A percentile compares a stretch with the other conserved stretches of the same genome.
Conservation (phyloP, 75 land plant genomes). For the Picea sitchensis region DNA sequence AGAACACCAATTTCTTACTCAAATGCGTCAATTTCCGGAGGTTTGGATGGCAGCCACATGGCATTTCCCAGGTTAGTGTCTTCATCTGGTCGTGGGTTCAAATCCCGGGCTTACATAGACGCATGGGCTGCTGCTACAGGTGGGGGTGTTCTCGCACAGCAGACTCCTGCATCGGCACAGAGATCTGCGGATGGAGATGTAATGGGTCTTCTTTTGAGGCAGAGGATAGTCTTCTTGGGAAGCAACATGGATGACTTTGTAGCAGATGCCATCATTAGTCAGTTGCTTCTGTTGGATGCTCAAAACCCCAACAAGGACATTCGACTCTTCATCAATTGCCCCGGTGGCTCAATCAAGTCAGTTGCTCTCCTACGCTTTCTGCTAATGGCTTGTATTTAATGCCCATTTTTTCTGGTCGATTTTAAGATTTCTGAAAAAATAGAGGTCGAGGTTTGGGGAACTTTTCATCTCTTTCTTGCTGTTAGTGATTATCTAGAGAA, state of each 20-base stretch:
- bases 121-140: neutral
- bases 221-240: conserved; percentile 85
- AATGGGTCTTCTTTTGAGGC: conserved; percentile 74
- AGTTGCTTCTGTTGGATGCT: conserved; percentile 82
- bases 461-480: neutral
- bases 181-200: conserved; percentile 77
- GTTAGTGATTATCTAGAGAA: neutral
- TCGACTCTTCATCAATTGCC: conserved; percentile 78
- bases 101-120: too few relatives aligned
- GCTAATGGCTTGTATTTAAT: too few relatives aligned
- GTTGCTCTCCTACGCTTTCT: neutral
- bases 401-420: neutral
- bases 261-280: conserved; percentile 90
- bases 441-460: neutral
- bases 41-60: too few relatives aligned
- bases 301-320: conserved; percentile 76
- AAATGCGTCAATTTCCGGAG: too few relatives aligned
- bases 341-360: conserved; percentile 91
- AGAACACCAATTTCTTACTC: too few relatives aligned
- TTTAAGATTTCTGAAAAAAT: neutral
- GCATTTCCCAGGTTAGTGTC: too few relatives aligned
- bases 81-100: too few relatives aligned
- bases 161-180: conserved; percentile 44
- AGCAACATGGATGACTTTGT: conserved; percentile 73
- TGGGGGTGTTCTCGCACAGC: conserved; percentile 17